Evolutionary conservation across 805 yeast genomes (phyloP), one percentile per base, ranked within the genome.

Genomic region (Diddensiella transvaalensis): DNA sequence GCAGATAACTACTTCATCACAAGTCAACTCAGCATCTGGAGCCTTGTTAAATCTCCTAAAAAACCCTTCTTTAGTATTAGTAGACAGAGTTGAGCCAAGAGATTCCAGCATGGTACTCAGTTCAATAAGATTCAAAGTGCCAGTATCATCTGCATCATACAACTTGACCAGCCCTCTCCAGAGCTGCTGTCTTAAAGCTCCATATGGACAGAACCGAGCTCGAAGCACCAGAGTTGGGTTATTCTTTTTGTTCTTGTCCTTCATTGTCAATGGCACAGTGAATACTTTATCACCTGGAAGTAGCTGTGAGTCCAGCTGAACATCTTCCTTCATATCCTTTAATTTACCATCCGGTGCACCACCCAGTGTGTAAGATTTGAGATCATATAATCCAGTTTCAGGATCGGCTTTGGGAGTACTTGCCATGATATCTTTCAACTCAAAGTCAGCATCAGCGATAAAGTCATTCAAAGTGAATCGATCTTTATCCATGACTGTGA

Each of bases 401-500:
- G 62, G 55, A 42, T 67, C 70, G 3, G 72, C 66, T 0, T 46
- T 35, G 1, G 72, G 70, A 2, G 64, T 63, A 0, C 40, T 29
- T 10, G 53, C 51, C 51, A 73, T 46, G 15, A 85, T 60, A 13
- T 80, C 80, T 4, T 65, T 54, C 41, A 88, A 69, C 0, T 85
- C 76, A 17, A 88, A 62, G 3, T 78, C 68, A 3, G 80, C 79
- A 19, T 71, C 71, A 4, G 95, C 96, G 10, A 93, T 87, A 39
- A 80, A 76, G 59, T 91, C 96, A 64, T 93, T 88, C 54, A 76
- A 82, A 0, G 96, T 82, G 51, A 90, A 75, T 29, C 80, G 76
- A 63, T 91, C 99, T 55, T 84, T 86, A 63, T 91, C 99, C 62
- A 88, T 69, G 2, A 93, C 82, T 22, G 83, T 76, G 60, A 91